Evolutionary conservation across 108 stramenopile genomes (phyloP), one percentile per base, ranked within the genome.

Genomic region (Nannochloropsis salina): DNA sequence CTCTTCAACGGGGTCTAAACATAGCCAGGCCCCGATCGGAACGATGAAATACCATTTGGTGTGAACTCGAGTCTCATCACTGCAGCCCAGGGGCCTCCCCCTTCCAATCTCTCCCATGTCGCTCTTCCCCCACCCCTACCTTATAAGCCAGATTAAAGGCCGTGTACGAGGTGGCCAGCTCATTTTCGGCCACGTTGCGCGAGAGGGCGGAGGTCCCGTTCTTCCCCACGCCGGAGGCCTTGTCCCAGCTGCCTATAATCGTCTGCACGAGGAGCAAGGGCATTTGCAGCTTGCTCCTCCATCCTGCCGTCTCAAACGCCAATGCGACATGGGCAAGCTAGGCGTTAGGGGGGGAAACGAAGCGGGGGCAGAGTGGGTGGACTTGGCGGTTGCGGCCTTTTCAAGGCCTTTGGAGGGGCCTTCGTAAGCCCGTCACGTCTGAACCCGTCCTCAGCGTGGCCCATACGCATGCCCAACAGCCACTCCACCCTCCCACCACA

Each of bases 131-230:
- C 0, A 6, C 61, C 18, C 8, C 8, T 41, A 41, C 43, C 45
- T 88, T 98, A 94, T 99, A 99, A 91, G 95, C 94, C 21, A 96
- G 95, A 92, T 99, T 98, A 92, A 99, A 99, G 20, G 97, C 95
- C 85, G 91, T 93, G 90, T 95, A 90, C 40, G 94, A 93, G 89
- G 96, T 94, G 80, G 96, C 97, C 43, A 93, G 88, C 87, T 97
- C 95, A 83, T 94, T 87, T 82, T 94, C 92, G 21, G 98, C 96
- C 18, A 99, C 91, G 82, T 96, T 94, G 90, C 94, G 94, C 88
- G 95, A 94, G 83, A 98, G 90, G 43, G 93, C 93, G 61, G 94
- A 95, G 43, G 95, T 93, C 42, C 93, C 93, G 90, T 95, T 96
- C 84, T 92, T 93, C 11, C 98, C 97, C 80, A 94, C 83, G 44